These are phyloP conservation scores for Cladosporium sp. DNA, from an alignment of 2,329 filamentous ascomycete species.

Conservation along the genomic window DNA sequence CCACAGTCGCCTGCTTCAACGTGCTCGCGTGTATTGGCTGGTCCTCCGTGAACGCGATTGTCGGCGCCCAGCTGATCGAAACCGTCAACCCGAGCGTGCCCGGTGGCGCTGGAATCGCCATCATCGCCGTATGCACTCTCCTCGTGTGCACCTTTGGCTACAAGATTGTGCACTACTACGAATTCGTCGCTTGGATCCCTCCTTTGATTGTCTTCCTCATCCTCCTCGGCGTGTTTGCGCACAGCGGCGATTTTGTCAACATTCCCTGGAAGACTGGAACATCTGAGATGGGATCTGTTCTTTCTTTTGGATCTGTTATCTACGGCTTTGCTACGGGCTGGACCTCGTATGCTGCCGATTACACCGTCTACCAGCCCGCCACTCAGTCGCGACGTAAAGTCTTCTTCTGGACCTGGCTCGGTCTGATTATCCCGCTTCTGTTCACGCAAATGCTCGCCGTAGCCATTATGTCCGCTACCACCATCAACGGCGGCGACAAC, in stretches of 20 bases:
- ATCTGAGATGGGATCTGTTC: slow-evolving; percentile 60
- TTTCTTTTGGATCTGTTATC: slow-evolving; percentile 67
- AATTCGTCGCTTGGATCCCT: slow-evolving; percentile 73
- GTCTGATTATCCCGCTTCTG: slow-evolving; percentile 68
- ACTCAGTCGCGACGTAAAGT: slow-evolving; percentile 60
- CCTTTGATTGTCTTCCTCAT: slow-evolving; percentile 73
- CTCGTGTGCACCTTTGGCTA: slow-evolving; percentile 73
- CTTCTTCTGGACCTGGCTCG: slow-evolving; percentile 68
- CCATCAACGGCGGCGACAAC: slow-evolving; percentile 54
- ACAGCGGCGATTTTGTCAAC: slow-evolving; percentile 64
- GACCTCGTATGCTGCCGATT: slow-evolving; percentile 74
- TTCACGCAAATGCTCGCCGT: slow-evolving; percentile 74
- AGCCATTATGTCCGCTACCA: slow-evolving; percentile 66
- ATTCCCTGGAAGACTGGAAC: slow-evolving; percentile 61
- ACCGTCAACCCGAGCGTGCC: slow-evolving; percentile 70
- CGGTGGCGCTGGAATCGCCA: slow-evolving; percentile 71
- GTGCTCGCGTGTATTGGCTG: slow-evolving; percentile 73
- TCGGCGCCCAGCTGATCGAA: slow-evolving; percentile 76
- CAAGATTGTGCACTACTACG: slow-evolving; percentile 74
- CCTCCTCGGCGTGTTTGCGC: slow-evolving; percentile 66
- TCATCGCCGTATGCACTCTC: slow-evolving; percentile 69
- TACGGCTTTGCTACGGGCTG: slow-evolving; percentile 72
- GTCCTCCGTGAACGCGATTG: slow-evolving; percentile 75
- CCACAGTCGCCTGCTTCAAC: slow-evolving; percentile 66
- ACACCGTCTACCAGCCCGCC: slow-evolving; percentile 74